Percentiles rank a stretch among this genome's conserved stretches.
These are phyloP conservation scores for Aegle marmelos DNA, from an alignment of 345 rosid species.

Conservation along the genomic window DNA sequence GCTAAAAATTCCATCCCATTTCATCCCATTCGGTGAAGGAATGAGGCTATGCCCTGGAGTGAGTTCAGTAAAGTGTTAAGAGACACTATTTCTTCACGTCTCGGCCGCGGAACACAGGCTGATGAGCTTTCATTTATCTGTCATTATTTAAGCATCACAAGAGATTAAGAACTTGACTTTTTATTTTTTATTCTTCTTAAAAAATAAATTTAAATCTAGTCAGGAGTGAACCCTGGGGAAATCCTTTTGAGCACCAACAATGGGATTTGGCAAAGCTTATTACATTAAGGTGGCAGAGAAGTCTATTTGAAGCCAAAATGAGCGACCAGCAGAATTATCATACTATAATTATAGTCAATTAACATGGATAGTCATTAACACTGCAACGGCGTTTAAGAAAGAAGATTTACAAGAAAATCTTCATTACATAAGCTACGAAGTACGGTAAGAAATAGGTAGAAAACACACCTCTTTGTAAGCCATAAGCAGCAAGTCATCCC, in stretches of 20 bases:
- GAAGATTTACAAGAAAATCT: too few species aligned
- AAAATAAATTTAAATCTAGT: not conserved
- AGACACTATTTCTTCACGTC: constrained; percentile 21
- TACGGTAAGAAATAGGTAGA: too few species aligned
- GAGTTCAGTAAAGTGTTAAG: constrained; percentile 24
- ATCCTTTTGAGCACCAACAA: constrained; percentile 18
- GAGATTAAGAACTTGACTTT: not conserved
- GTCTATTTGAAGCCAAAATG: not conserved
- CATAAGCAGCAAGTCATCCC: too few species aligned
- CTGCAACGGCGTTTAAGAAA: not conserved
- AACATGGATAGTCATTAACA: not conserved
- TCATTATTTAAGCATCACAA: not conserved
- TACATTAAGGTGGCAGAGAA: constrained; percentile 1
- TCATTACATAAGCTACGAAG: not conserved
- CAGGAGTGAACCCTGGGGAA: constrained; percentile 11
- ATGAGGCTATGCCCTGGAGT: constrained; percentile 24
- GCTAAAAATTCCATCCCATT: constrained; percentile 17
- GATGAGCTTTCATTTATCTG: not conserved
- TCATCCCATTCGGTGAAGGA: constrained; percentile 26
- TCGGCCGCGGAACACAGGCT: constrained; percentile 21
- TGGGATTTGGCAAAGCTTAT: constrained; percentile 20
- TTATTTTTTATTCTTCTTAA: not conserved
- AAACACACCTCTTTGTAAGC: not conserved
- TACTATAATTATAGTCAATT: too few species aligned
- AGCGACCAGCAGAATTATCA: not conserved